Conservation (phyloP, 805 yeast species). For the Kuraishia hungarica region DNA sequence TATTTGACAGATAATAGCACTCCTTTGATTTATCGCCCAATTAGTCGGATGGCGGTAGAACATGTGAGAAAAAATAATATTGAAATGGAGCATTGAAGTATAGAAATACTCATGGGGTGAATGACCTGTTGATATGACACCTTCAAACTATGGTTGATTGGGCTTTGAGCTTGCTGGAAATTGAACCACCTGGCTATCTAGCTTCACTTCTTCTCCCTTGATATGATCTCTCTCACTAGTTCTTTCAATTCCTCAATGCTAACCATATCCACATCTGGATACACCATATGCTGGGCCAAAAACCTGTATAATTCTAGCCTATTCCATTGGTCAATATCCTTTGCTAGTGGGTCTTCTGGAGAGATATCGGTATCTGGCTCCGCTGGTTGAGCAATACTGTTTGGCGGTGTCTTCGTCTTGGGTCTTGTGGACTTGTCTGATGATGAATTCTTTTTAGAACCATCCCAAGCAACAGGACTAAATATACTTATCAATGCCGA, state of each 20-base stretch:
- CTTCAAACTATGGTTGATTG: too few species aligned
- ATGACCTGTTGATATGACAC: too few species aligned
- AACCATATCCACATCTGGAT: conserved; percentile 1
- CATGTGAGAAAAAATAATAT: too few species aligned
- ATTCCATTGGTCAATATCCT: conserved; percentile 3
- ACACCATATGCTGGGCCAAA: conserved; percentile 1
- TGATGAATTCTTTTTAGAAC: neutral
- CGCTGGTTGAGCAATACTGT: neutral
- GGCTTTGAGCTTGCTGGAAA: too few species aligned
- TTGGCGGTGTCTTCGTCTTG: neutral
- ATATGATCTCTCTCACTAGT: neutral
- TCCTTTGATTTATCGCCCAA: too few species aligned
- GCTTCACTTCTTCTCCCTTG: neutral
- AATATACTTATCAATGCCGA: conserved; percentile 7
- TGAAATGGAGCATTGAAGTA: too few species aligned
- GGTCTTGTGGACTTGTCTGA: too few species aligned
- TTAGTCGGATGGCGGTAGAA: too few species aligned
- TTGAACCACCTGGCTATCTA: too few species aligned
- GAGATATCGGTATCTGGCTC: neutral
- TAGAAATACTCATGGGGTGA: too few species aligned
- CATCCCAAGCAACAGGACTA: neutral
- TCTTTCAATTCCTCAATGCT: neutral
- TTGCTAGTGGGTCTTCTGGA: neutral
- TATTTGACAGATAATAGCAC: too few species aligned
- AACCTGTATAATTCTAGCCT: conserved; percentile 5